Evolutionary conservation across 225 moss, liverwort and hornwort species (phyloP), one percentile per base, ranked within the genome.

Genomic region (Lunularia cruciata): DNA sequence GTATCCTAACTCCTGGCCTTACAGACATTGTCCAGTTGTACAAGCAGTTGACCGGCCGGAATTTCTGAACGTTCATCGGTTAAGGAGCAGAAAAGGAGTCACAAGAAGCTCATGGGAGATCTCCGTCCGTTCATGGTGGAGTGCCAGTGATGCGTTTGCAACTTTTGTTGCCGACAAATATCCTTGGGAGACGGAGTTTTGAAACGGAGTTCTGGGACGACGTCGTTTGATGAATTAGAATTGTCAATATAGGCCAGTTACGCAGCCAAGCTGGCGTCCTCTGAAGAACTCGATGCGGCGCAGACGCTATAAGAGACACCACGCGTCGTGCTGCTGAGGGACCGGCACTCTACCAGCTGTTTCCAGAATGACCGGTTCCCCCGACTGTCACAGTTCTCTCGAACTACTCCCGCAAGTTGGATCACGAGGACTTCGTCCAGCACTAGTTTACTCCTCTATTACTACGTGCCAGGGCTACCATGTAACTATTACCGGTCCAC

Each of bases 381-480:
- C 25, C n/a, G 18, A 16, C 52, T 53, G 2, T 53, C 52, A 1
- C 52, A 53, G 8, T 53, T 53, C 22, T 9, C 2, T 8, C 40
- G 8, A 26, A 26, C 52, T 20, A 26, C 52, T 16, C 22, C 45
- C 52, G 14, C 18, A 12, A 53, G 22, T 14, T 19, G 52, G 10
- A 12, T 16, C 52, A 53, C 52, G 52, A 53, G 52, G 8, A 26
- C 52, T 53, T 53, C 8, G n/a, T n/a, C 22, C 52, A 12, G 14
- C 1, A 53, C 10, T 20, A 16, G 2, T 45, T 45, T 45, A 18
- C 45, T 45, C 45, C 45, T n/a, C 45, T 42, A 42, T 18, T 26
- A 53, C 22, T 53, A 53, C 52, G 52, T 53, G 52, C 52, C 52
- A 53, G 14, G 45, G 25, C 52, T 53, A 53, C 22, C 22, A 53